These are phyloP conservation scores for Glaciozyma martinii DNA, from an alignment of 768 basidiomycete species.

Conservation along the genomic window DNA sequence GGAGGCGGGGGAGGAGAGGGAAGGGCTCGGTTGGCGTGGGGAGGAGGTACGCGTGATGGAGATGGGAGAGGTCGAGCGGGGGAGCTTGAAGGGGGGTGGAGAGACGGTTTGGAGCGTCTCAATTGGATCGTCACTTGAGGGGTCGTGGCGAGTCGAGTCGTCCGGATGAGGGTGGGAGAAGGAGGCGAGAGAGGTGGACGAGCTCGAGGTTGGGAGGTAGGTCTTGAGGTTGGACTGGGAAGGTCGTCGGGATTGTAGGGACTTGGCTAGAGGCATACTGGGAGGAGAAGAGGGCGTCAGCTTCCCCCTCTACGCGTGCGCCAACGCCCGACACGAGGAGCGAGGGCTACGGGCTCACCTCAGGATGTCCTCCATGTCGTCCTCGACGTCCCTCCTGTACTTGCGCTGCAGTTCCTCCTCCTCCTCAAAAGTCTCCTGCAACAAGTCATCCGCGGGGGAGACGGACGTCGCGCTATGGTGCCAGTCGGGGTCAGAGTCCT, in stretches of 20 bases:
- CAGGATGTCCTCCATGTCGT: background rate
- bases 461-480: conserved; percentile 15
- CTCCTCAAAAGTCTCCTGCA: background rate
- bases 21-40: no score
- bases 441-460: background rate
- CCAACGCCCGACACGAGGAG: no score
- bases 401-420: background rate
- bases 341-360: background rate
- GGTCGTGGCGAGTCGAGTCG: no score
- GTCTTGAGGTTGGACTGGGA: background rate
- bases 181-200: conserved; percentile 40
- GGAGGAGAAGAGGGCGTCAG: background rate
- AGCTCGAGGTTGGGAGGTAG: conserved; percentile 17
- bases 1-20: no score
- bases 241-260: background rate
- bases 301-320: background rate
- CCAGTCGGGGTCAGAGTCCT: conserved; percentile 27
- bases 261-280: background rate
- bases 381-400: background rate
- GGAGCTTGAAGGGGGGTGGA: no score
- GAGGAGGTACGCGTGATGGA: no score
- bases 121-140: no score
- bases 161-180: conserved; percentile 32
- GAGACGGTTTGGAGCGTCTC: no score
- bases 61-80: no score